Evolutionary conservation across 2,329 filamentous ascomycete genomes (phyloP), one percentile per base, ranked within the genome.

Genomic region (Daldinia sp.): DNA sequence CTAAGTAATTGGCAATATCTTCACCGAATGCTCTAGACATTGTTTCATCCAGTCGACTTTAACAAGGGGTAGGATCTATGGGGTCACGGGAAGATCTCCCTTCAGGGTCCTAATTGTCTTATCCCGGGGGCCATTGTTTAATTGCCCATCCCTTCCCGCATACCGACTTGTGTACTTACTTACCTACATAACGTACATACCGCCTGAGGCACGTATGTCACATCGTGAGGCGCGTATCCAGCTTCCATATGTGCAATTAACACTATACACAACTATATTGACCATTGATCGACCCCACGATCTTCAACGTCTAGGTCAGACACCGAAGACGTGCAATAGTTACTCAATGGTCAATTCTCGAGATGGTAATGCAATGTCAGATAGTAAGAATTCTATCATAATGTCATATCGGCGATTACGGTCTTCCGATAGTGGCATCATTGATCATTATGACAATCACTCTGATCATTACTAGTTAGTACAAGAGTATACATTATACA

Each of bases 11-110:
- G 25, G 17, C 32, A 51, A 45, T 57, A 52, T 67, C 64, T 64
- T 67, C 64, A 67, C 61, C 64, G 64, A 66, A 30, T 49, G 19
- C 35, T 61, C 32, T 48, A 63, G 48, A 63, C 51, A 58, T 25
- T 62, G 57, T 64, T 64, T 64, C 57, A 54, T 53, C 43, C 21
- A 41, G 35, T 53, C 50, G 11, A 48, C n/a, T 7, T 6, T 19
- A 30, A 19, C 23, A 32, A 32, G 27, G 45, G 25, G 34, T 35
- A 11, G 21, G 51, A 63, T 50, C 45, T 23, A 63, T 54, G 37
- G 37, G 56, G 50, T 56, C 51, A 45, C 52, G 55, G 52, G 47
- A 43, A 32, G 56, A 56, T 32, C 63, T 34, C 39, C 51, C 27
- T 19, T 37, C 29, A 27, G 17, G 45, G 54, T 52, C 27, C 10